These are phyloP conservation scores for Thraustochytrium striatum DNA, from an alignment of 352 stramenopile species.

Conservation along the genomic window DNA sequence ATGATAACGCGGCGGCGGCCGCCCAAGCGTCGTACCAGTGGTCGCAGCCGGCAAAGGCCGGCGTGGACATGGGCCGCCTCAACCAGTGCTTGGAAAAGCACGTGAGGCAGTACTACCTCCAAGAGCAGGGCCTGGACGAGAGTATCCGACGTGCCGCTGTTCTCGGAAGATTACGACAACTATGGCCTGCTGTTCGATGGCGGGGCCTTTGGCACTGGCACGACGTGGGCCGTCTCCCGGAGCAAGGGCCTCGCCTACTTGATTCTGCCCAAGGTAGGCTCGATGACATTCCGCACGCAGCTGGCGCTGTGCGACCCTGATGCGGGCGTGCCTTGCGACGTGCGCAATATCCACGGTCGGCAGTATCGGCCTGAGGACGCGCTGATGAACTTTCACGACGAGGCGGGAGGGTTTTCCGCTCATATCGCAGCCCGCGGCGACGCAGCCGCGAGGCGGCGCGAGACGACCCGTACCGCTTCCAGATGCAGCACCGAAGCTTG, in stretches of 20 bases:
- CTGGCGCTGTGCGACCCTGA: not conserved
- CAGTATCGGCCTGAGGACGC: not conserved
- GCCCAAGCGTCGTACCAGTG: too few species aligned
- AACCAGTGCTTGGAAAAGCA: not conserved
- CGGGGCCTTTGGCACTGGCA: not conserved
- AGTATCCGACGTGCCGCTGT: not conserved
- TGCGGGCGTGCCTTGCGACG: not conserved
- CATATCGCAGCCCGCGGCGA: not conserved
- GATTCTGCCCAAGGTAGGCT: not conserved
- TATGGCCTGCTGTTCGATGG: not conserved
- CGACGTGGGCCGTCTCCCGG: not conserved
- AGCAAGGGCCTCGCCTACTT: not conserved
- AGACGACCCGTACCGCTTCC: not conserved
- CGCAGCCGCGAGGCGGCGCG: too few species aligned
- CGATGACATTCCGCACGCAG: not conserved
- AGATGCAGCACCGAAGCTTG: not conserved
- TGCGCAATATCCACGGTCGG: not conserved
- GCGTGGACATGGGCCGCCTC: not conserved
- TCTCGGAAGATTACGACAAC: not conserved
- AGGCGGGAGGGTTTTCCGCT: not conserved
- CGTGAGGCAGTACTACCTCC: not conserved
- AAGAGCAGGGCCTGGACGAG: not conserved
- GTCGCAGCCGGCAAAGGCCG: not conserved
- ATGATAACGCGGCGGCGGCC: too few species aligned
- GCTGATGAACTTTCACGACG: not conserved